Evolutionary conservation across 495 filamentous ascomycete species (phyloP), one percentile per base, ranked within the genome.

Genomic region (Lepraria neglecta): DNA sequence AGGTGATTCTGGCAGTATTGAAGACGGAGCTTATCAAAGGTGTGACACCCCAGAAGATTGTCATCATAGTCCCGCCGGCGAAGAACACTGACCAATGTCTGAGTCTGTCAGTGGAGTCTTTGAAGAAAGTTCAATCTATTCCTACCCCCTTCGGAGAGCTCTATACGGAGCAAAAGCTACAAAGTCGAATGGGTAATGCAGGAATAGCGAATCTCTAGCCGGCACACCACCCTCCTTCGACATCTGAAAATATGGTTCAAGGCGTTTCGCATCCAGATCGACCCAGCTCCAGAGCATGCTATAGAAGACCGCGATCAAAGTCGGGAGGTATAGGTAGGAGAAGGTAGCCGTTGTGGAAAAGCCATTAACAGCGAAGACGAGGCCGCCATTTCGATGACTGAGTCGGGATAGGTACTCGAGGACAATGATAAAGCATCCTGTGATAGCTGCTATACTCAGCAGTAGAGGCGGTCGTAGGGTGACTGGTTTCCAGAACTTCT

Each of bases 171-270:
- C 71, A 40, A 73, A 68, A 0, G 76, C 72, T 4, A 82, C 47
- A 51, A 81, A 80, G 21, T 77, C 76, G 33, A 75, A 76, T 0
- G 77, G 77, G 62, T 82, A 82, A 21, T 76, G 66, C 0, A 82
- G 65, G 0, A 78, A 58, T 2, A 82, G 28, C 0, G 78, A 79
- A 28, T 78, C 58, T 35, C 64, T 59, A 0, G 68, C 74, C 2
- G 38, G 40, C 6, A 77, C 76, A 6, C 78, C 78, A 2, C 69
- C 68, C 0, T 58, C 33, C 4, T 71, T 78, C 75, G 85, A 87
- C 43, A 91, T 73, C 66, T 90, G 87, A 61, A 87, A 90, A 64
- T 83, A 90, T 1, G 87, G 81, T 67, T 91, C 88, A 9, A 89
- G 70, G 6, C 88, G 83, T 72, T 84, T 86, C 14, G 90, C 82